Evolutionary conservation across 495 filamentous ascomycete species (phyloP).

Genomic region (Alectoria sarmentosa): DNA sequence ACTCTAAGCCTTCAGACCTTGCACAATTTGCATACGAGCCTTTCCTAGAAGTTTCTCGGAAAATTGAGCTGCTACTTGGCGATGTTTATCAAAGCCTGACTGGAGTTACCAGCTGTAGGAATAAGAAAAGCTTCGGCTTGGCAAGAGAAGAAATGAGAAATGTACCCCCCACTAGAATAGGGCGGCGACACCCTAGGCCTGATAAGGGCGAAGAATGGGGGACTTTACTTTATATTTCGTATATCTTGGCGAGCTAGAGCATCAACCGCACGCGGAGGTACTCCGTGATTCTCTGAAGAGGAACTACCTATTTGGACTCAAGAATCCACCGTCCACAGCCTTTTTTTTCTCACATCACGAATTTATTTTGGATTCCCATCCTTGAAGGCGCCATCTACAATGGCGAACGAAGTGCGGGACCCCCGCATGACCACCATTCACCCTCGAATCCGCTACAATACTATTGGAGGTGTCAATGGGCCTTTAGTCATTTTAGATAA

Average conservation of each 20-base stretch:
- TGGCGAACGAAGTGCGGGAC: slow-evolving; percentile 57
- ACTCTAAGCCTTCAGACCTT: not conserved
- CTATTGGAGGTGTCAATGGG: slow-evolving; percentile 95
- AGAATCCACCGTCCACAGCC: not conserved
- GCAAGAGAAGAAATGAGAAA: no score
- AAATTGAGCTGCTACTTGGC: not conserved
- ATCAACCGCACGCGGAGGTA: not conserved
- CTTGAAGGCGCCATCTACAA: slow-evolving; percentile 28
- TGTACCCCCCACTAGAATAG: no score
- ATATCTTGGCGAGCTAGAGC: slow-evolving; percentile 5
- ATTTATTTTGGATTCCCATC: not conserved
- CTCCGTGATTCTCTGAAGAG: slow-evolving; percentile 3
- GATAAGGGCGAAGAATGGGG: no score
- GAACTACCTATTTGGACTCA: slow-evolving; percentile 1
- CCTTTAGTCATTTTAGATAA: slow-evolving; percentile 95
- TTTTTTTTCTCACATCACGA: not conserved
- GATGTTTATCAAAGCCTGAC: not conserved
- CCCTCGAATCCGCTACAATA: slow-evolving; percentile 93
- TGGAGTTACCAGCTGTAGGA: not conserved
- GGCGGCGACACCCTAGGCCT: no score
- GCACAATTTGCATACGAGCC: not conserved
- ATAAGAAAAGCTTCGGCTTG: not conserved
- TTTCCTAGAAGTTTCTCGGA: not conserved
- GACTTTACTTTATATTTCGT: no score
- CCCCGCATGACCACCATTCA: slow-evolving; percentile 74